Conservation (phyloP, 148 eudicot species). For the Nepenthes gracilis region DNA sequence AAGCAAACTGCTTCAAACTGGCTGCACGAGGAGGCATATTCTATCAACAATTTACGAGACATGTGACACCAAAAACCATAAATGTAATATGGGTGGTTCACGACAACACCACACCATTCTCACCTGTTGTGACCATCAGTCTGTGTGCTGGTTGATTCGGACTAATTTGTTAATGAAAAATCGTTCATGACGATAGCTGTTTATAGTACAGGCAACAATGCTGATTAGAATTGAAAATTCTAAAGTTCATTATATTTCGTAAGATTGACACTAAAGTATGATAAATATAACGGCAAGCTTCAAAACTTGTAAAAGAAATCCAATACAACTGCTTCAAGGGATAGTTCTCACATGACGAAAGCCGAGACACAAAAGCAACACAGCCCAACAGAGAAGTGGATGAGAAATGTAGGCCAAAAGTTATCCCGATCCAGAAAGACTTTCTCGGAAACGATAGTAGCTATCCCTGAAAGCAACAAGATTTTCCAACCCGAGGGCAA, state of each 20-base stretch:
- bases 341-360: constrained; percentile 52
- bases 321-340: neutral
- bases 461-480: constrained; percentile 44
- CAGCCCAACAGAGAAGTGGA: constrained; percentile 69
- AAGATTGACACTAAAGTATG: too few species aligned
- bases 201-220: neutral
- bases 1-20: too few species aligned
- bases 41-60: neutral
- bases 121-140: constrained; percentile 17
- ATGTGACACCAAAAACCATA: neutral
- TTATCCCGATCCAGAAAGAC: constrained; percentile 52
- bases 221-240: too few species aligned
- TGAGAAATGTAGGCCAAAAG: constrained; percentile 58
- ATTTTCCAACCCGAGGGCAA: constrained; percentile 81
- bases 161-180: constrained; percentile 58
- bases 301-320: too few species aligned
- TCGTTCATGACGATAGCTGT: constrained; percentile 58
- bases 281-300: too few species aligned
- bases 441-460: constrained; percentile 64
- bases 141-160: constrained; percentile 60
- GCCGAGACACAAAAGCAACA: constrained; percentile 61
- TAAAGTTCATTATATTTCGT: too few species aligned
- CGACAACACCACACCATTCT: neutral
- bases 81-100: neutral
- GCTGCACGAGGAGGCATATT: neutral